Percentiles rank a stretch among this genome's conserved stretches.
phyloP scores from a whole-genome alignment of 2,329 filamentous ascomycete species.

The Paecilomyces variotii region DNA sequence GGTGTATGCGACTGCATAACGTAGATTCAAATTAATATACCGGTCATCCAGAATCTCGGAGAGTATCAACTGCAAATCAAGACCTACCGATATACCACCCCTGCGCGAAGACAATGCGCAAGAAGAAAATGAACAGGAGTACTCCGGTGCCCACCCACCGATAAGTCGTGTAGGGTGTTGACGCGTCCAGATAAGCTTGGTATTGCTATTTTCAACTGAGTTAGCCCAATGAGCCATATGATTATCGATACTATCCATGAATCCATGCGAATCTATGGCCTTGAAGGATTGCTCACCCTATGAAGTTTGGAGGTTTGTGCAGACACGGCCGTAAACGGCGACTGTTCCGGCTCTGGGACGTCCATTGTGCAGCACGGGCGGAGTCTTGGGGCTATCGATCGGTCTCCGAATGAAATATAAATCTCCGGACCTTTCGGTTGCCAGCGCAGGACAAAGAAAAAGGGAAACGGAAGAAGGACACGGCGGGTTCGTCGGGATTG shows the following conservation, averaged over 20 bases:
- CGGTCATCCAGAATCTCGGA: background rate
- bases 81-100: slow-evolving; percentile 94
- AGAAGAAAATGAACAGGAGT: slow-evolving; percentile 70
- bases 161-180: slow-evolving; percentile 80
- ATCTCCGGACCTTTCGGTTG: background rate
- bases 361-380: slow-evolving; percentile 54
- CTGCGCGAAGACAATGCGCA: slow-evolving; percentile 84
- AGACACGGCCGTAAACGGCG: slow-evolving; percentile 83
- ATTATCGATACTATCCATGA: background rate
- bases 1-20: slow-evolving; percentile 73
- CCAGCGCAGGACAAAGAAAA: background rate
- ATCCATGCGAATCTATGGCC: background rate
- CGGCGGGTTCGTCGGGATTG: background rate
- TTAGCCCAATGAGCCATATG: background rate
- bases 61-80: background rate
- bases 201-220: slow-evolving; percentile 58
- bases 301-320: slow-evolving; percentile 59
- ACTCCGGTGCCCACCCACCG: slow-evolving; percentile 80
- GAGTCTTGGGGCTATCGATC: background rate
- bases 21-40: background rate
- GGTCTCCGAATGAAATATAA: background rate
- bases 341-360: slow-evolving; percentile 76
- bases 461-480: background rate
- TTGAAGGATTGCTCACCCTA: slow-evolving; percentile 26
- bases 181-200: slow-evolving; percentile 88